Conservation (phyloP, 1,139 yeast genomes). For the Yamadazyma spencermartinsiae region DNA sequence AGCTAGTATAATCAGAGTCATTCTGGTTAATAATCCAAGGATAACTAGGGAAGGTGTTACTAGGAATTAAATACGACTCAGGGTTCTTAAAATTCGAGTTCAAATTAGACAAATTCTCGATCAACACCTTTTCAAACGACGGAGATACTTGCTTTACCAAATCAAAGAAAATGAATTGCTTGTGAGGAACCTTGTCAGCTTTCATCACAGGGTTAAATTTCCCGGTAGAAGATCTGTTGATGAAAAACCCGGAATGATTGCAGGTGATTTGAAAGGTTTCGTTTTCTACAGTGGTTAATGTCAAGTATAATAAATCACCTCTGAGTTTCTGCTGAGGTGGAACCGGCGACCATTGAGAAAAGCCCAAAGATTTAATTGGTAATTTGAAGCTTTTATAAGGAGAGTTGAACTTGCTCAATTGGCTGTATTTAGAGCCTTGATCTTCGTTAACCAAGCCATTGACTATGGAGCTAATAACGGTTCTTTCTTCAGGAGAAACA, state of each 20-base stretch:
- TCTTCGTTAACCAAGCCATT: constrained; percentile 2
- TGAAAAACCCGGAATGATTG: constrained; percentile 73
- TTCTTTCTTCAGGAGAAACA: constrained; percentile 22
- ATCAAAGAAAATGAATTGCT: constrained; percentile 50
- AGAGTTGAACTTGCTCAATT: constrained; percentile 6
- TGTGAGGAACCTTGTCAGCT: constrained; percentile 30
- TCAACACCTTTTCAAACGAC: constrained; percentile 40
- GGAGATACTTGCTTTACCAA: constrained; percentile 60
- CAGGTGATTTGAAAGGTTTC: constrained; percentile 79
- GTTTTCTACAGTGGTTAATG: constrained; percentile 75
- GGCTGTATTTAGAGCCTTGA: neutral
- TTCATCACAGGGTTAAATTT: constrained; percentile 69
- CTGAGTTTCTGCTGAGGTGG: constrained; percentile 60
- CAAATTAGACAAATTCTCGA: constrained; percentile 42
- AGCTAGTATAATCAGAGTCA: constrained; percentile 27
- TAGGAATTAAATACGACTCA: constrained; percentile 60
- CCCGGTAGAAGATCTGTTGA: constrained; percentile 65
- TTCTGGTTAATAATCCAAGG: constrained; percentile 70
- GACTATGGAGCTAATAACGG: constrained; percentile 4
- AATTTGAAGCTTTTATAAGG: constrained; percentile 13
- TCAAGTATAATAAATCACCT: constrained; percentile 82
- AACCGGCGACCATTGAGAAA: constrained; percentile 89
- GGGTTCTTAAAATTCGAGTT: constrained; percentile 49
- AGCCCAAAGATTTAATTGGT: constrained; percentile 54
- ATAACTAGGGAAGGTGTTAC: constrained; percentile 56